These are phyloP conservation scores for Holtermanniella nyarrowii DNA, from an alignment of 768 basidiomycete species.

Conservation along the genomic window DNA sequence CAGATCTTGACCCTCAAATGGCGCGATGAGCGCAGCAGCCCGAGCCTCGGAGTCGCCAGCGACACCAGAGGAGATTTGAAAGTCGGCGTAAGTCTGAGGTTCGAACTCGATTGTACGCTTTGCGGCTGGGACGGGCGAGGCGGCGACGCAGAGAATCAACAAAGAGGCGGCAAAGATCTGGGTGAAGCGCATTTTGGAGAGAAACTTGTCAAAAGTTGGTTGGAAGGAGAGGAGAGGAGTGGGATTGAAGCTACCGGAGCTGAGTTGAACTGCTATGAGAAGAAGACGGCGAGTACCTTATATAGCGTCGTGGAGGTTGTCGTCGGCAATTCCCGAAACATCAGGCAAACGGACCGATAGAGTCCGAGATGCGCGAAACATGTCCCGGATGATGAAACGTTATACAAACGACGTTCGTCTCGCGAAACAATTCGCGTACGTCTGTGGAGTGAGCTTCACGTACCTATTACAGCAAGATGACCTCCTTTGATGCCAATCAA, in stretches of 20 bases:
- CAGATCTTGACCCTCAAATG: not conserved
- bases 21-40: not conserved
- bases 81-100: not conserved
- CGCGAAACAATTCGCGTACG: no score
- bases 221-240: not conserved
- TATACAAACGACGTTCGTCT: not conserved
- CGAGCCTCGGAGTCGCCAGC: conserved; percentile 1
- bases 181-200: not conserved
- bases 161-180: not conserved
- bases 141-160: not conserved
- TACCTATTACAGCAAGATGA: no score
- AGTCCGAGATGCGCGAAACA: no score
- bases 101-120: not conserved
- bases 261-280: not conserved
- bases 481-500: no score
- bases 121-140: no score
- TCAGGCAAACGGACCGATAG: no score
- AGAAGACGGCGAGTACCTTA: not conserved
- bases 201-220: not conserved
- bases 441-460: no score
- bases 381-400: not conserved
- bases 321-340: no score
- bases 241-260: not conserved
- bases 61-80: not conserved
- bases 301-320: not conserved